Base-by-base conservation (phyloP, 176 grass and related monocot genomes). In the Bonia amplexicaulis region DNA sequence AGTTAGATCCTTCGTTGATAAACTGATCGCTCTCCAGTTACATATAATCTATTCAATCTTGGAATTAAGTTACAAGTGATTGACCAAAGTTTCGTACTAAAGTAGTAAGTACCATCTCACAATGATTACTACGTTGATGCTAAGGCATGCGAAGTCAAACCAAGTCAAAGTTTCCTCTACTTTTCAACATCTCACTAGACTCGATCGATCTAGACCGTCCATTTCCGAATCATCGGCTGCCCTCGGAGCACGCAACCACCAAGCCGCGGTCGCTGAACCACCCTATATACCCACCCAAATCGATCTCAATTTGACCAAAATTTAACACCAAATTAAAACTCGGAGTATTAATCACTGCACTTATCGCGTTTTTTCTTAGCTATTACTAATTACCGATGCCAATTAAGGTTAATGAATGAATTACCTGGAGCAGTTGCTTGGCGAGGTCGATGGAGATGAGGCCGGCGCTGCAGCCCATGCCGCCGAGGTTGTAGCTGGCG, bases 401-500 rank as follows among this genome's bases (percentile, higher is more conserved):
- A 25, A 77, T 20, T 68, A 49, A 16, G 12, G 42, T 15, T 35
- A 42, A 37, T 71, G 10, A 10, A 62, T 20, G 23, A 39, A 6
- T 48, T 31, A 85, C 95, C 92, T 97, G 95, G 12, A 97, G 95
- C 49, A 95, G 80, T 82, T 93, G 95, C 86, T 88, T 97, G 39
- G 95, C 95, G 74, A 97, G 91, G 87, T 97, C 92, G 58, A 97
- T 90, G 41, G 95, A 97, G 88, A 97, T 97, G 71, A 97, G 85
- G 0, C 95, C 92, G 1, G 91, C 95, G 69, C 95, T 95, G 55
- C 92, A 97, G 0, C 95, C 95, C 95, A 97, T 97, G 10, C 95
- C 92, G 13, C 92, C 92, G 9, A 98, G 95, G 79, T 95, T 98
- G 39, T 91, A 98, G 77, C 87, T 98, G 1, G 81, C 57, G 3